Conservation (phyloP, 257 asterid species). For the Plantago major region DNA sequence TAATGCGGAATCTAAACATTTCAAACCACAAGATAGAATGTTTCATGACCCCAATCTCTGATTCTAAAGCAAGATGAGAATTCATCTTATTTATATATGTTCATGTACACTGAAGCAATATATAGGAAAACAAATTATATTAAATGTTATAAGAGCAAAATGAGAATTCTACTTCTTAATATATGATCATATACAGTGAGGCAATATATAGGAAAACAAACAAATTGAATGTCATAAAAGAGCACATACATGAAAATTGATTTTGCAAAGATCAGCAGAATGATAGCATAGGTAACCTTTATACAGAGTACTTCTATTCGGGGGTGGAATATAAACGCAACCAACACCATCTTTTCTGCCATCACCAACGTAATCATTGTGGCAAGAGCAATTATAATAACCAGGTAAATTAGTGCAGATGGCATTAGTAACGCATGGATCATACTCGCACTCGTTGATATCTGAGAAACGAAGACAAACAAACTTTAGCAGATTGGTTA, state of each 20-base stretch:
- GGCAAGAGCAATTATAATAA: conserved; percentile 28
- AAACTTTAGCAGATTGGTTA: background rate
- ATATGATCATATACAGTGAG: no score
- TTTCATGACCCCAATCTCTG: no score
- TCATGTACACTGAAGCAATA: no score
- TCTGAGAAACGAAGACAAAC: conserved; percentile 4
- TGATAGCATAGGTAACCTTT: conserved; percentile 16
- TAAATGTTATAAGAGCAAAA: no score
- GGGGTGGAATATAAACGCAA: conserved; percentile 22
- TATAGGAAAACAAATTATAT: no score
- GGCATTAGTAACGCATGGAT: conserved; percentile 26
- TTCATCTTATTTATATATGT: no score
- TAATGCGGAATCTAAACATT: no score
- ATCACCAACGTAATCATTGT: conserved; percentile 16
- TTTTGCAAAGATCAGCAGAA: background rate
- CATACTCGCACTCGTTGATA: conserved; percentile 24
- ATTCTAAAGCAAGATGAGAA: no score
- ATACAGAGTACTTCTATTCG: conserved; percentile 8
- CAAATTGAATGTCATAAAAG: background rate
- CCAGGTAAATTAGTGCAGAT: conserved; percentile 26
- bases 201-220: no score
- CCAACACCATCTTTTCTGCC: conserved; percentile 25
- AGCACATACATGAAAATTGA: background rate
- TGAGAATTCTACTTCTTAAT: no score
- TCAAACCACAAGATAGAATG: no score